Percentiles rank a stretch among this genome's conserved stretches.
Evolutionary conservation across 148 eudicot genomes (phyloP).

Genomic region (Nyssa sinensis): DNA sequence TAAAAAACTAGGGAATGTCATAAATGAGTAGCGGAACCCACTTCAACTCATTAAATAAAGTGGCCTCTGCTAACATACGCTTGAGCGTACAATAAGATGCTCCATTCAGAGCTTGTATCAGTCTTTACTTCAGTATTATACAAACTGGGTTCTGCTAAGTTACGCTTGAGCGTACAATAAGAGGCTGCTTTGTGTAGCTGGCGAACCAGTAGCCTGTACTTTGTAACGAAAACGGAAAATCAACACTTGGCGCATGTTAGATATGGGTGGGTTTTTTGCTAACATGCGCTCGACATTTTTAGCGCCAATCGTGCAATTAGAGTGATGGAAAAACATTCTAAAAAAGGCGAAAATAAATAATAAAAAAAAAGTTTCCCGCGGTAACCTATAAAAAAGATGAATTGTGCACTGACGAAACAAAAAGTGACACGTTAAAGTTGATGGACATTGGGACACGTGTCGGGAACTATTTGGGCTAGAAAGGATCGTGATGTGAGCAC

Average conservation of each 20-base stretch:
- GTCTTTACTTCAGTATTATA: constrained; percentile 19
- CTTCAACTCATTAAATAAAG: not conserved
- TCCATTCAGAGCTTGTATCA: no score
- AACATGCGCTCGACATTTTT: constrained; percentile 1
- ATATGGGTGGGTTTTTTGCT: not conserved
- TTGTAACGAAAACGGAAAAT: no score
- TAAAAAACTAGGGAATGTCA: constrained; percentile 4
- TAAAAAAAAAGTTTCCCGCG: constrained; percentile 11
- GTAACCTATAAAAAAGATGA: not conserved
- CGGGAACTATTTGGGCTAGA: not conserved
- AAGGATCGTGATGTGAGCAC: not conserved
- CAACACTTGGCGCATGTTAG: not conserved
- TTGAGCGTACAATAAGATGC: not conserved
- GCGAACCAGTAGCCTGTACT: no score
- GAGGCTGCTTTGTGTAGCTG: not conserved
- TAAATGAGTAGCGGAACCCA: not conserved
- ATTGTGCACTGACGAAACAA: not conserved
- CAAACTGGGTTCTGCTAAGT: not conserved
- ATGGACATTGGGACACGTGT: not conserved
- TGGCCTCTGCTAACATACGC: not conserved
- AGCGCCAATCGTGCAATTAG: not conserved
- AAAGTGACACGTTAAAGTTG: not conserved
- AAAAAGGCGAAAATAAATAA: no score
- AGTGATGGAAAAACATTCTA: not conserved
- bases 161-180: not conserved